phyloP scores from a whole-genome alignment of 345 rosid species.

The Brassica nigra region DNA sequence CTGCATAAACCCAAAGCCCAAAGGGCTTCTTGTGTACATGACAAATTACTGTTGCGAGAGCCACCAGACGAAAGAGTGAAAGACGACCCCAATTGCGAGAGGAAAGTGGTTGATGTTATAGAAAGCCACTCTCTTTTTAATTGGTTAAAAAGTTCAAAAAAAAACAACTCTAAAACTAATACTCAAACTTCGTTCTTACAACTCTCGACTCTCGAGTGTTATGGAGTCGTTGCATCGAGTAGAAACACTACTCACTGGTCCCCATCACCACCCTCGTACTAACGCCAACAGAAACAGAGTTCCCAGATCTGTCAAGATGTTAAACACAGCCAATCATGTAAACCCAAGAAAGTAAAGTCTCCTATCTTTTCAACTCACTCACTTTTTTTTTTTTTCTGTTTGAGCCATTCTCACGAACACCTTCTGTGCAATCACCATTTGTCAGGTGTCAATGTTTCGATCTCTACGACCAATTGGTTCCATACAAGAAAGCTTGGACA shows the following conservation, averaged over 20 bases:
- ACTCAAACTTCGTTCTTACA: background rate
- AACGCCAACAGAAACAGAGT: slow-evolving; percentile 12
- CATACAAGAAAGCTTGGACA: slow-evolving; percentile 70
- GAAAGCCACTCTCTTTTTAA: background rate
- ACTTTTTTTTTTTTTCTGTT: slow-evolving; percentile 3
- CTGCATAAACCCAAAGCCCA: slow-evolving; percentile 5
- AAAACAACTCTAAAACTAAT: background rate
- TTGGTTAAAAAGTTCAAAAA: background rate
- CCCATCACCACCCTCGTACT: slow-evolving; percentile 12
- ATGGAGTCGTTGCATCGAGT: slow-evolving; percentile 24
- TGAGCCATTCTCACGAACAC: slow-evolving; percentile 45
- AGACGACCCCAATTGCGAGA: too few species aligned
- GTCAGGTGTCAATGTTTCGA: slow-evolving; percentile 69
- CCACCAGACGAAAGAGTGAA: too few species aligned
- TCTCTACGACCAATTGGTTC: slow-evolving; percentile 62
- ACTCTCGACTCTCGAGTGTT: background rate
- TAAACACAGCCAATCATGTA: background rate
- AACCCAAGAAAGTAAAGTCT: slow-evolving; percentile 29
- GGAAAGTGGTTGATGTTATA: too few species aligned
- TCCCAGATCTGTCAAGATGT: slow-evolving; percentile 24
- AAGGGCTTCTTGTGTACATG: background rate
- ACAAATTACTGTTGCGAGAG: too few species aligned
- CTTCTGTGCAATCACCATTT: slow-evolving; percentile 16
- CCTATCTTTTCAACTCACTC: background rate
- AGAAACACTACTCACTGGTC: slow-evolving; percentile 1